Percentiles rank a stretch among this genome's conserved stretches.
Evolutionary conservation across 768 basidiomycete species (phyloP).

Genomic region (Cubamyces sp.): DNA sequence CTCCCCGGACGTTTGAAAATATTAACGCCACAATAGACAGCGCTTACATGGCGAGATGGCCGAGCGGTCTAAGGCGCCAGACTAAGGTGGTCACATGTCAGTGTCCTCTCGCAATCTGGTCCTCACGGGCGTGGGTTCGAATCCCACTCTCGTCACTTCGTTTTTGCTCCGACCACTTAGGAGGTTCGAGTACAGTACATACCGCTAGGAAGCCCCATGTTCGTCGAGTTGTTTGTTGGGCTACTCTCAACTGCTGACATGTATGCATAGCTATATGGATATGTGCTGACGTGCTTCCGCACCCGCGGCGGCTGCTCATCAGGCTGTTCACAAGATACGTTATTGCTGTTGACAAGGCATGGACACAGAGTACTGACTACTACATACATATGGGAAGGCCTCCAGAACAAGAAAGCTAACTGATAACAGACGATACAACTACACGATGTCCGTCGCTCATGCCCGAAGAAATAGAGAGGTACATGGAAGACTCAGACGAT

Average conservation of each 20-base stretch:
- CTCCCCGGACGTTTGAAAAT: too few species aligned
- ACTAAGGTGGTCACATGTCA: conserved; percentile 35
- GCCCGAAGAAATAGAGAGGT: conserved; percentile 6
- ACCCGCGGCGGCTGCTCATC: too few species aligned
- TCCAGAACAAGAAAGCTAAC: conserved; percentile 20
- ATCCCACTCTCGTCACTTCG: conserved; percentile 42
- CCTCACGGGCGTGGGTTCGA: conserved; percentile 56
- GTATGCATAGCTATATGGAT: too few species aligned
- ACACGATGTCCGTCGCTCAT: conserved; percentile 20
- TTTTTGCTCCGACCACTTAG: too few species aligned
- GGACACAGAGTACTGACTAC: background rate
- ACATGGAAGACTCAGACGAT: conserved; percentile 38
- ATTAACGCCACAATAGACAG: background rate
- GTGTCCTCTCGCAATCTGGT: conserved; percentile 35
- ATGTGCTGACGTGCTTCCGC: too few species aligned
- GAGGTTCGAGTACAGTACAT: too few species aligned
- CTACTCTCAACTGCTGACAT: too few species aligned
- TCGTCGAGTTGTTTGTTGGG: too few species aligned
- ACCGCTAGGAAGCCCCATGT: too few species aligned
- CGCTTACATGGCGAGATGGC: conserved; percentile 58
- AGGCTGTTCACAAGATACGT: too few species aligned
- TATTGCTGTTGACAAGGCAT: background rate
- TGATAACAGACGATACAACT: conserved; percentile 24
- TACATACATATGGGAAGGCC: conserved; percentile 23
- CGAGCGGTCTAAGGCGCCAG: conserved; percentile 91